phyloP scores from a whole-genome alignment of 306 rosid species.

The Pyrus betulifolia region DNA sequence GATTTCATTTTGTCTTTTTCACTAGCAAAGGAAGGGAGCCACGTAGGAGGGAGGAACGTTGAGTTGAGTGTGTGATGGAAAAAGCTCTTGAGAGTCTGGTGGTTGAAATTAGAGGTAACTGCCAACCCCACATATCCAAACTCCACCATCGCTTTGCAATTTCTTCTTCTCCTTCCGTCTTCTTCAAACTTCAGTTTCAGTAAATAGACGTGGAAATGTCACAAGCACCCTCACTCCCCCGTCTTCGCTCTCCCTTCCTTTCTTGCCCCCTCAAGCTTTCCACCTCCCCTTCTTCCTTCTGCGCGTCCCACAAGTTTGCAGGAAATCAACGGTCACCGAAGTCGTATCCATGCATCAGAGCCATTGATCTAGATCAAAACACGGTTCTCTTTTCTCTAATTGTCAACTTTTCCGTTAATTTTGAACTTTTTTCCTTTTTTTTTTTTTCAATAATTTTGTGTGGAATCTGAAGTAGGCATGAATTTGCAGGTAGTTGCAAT shows the following conservation, averaged over 20 bases:
- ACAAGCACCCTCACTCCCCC: constrained; percentile 41
- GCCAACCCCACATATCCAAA: constrained; percentile 32
- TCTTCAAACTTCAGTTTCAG: background rate
- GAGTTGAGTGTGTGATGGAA: background rate
- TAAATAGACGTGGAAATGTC: constrained; percentile 40
- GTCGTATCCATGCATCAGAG: constrained; percentile 71
- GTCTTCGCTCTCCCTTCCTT: constrained; percentile 58
- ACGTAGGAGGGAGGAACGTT: constrained; percentile 7
- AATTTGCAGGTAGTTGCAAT: constrained; percentile 66
- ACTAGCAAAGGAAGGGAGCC: background rate
- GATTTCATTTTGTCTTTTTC: too few species aligned
- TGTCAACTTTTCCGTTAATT: too few species aligned
- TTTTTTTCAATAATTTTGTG: background rate
- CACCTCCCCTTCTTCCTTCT: constrained; percentile 4
- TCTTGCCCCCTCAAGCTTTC: constrained; percentile 51
- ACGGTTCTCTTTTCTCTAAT: constrained; percentile 37
- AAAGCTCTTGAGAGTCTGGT: background rate
- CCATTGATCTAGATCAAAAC: constrained; percentile 83
- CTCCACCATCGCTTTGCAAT: background rate
- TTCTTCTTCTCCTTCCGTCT: background rate
- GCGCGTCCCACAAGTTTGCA: constrained; percentile 6
- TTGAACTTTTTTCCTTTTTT: too few species aligned
- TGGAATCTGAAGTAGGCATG: background rate
- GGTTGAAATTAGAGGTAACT: background rate
- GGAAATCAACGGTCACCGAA: constrained; percentile 45